Evolutionary conservation across 495 filamentous ascomycete species (phyloP).

Genomic region (Hypoxylon lienhwacheense): DNA sequence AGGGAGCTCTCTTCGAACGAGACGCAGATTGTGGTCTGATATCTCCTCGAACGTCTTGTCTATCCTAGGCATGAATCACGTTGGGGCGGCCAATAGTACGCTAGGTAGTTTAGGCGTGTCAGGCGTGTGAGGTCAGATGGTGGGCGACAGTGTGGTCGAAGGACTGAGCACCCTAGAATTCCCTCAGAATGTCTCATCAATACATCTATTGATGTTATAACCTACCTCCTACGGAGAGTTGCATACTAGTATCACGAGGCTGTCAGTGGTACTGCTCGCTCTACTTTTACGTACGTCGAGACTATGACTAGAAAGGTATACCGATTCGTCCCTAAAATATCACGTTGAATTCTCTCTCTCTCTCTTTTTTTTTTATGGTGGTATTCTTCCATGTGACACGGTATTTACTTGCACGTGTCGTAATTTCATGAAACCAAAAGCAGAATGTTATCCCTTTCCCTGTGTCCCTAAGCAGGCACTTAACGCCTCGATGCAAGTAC

Average conservation of each 20-base stretch:
- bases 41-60: background rate
- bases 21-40: conserved; percentile 3
- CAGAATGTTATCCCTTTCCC: too few species aligned
- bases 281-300: conserved; percentile 9
- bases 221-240: background rate
- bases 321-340: background rate
- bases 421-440: too few species aligned
- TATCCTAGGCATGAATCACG: too few species aligned
- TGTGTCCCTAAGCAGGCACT: too few species aligned
- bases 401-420: too few species aligned
- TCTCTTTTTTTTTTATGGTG: background rate
- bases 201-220: too few species aligned
- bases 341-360: background rate
- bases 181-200: conserved; percentile 13
- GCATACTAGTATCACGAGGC: conserved; percentile 17
- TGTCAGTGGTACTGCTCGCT: conserved; percentile 15
- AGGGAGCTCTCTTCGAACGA: conserved; percentile 22
- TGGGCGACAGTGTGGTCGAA: too few species aligned
- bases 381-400: too few species aligned
- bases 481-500: too few species aligned
- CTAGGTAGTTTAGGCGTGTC: too few species aligned
- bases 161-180: too few species aligned
- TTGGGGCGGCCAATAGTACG: too few species aligned
- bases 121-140: background rate
- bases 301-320: conserved; percentile 10